A percentile compares a stretch with the other conserved stretches of the same genome.
Evolutionary conservation across 2,329 filamentous ascomycete genomes (phyloP).

Genomic region (Samsoniella hepiali): DNA sequence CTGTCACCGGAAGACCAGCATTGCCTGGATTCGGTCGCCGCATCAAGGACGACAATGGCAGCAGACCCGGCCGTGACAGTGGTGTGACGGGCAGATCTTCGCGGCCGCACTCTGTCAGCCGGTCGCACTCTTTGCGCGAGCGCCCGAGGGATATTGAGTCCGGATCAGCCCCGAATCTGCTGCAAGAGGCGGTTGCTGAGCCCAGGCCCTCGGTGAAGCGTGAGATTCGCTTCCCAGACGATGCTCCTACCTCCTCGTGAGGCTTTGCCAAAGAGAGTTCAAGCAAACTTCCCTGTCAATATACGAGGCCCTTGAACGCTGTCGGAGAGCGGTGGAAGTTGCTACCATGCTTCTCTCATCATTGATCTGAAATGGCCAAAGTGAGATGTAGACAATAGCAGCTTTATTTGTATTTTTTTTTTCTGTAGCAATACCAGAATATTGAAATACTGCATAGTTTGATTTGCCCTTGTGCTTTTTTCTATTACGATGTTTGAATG

Average conservation of each 20-base stretch:
- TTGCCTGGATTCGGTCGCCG: slow-evolving; percentile 16
- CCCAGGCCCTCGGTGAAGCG: slow-evolving; percentile 1
- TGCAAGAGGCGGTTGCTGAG: neutral
- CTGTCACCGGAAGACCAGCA: neutral
- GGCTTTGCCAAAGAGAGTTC: neutral
- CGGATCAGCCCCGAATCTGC: neutral
- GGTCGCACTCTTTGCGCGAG: neutral
- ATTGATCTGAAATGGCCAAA: neutral
- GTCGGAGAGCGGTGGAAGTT: neutral
- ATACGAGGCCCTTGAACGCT: neutral
- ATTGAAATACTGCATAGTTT: neutral
- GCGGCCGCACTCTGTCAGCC: neutral
- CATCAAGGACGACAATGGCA: slow-evolving; percentile 14
- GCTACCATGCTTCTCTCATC: neutral
- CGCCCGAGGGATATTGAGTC: neutral
- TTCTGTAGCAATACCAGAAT: neutral
- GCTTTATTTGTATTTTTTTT: neutral
- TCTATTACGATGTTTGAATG: neutral
- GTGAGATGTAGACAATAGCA: neutral
- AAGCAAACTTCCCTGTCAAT: neutral
- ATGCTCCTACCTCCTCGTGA: neutral
- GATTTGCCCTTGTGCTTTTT: neutral
- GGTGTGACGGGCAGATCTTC: neutral
- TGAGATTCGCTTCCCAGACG: slow-evolving; percentile 19
- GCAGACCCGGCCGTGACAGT: neutral